Base-by-base conservation (phyloP, 2,329 filamentous ascomycete species). In the Nigrospora sphaerica region DNA sequence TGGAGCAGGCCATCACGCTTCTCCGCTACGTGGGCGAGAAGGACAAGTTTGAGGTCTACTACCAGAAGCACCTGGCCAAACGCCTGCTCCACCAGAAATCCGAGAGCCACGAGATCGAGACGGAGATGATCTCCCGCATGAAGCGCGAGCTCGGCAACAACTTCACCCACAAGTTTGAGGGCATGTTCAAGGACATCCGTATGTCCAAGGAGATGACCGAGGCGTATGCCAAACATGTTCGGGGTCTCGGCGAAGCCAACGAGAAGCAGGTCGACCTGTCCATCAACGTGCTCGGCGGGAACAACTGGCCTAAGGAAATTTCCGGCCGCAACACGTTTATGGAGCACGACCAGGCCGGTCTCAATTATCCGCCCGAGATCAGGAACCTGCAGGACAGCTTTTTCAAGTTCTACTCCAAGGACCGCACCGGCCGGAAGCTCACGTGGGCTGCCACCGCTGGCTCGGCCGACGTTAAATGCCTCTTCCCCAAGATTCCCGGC, bases 111-210 rank as follows among this genome's bases (percentile, higher is more conserved):
- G 92, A 96, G 58, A 88, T 90, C 1, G 93, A 98, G 68, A 91
- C 92, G 63, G 86, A 93, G 59, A 95, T 98, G 80, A 93, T 98
- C 44, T 86, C 85, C 0, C 87, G 92, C 52, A 96, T 98, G 90
- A 97, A 96, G 75, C 81, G 93, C 60, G 92, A 96, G 63, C 81
- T 97, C 44, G 93, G 93, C 35, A 95, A 95, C 63, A 85, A 90
- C 55, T 97, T 97, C 63, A 97, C 93, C 0, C 74, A 81, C 59
- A 95, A 95, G 62, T 81, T 98, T 39, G 93, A 98, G 62, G 87
- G 90, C 53, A 97, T 98, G 90, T 96, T 98, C 72, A 91, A 90
- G 67, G 93, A 98, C 60, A 91, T 97, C 80, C 81, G 85, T 14
- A 82, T 91, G 12, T 96, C 91, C 0, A 82, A 85, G 46, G 92